Base-by-base conservation (phyloP, 78 protist genomes). In the Capsaspora owczarzaki region DNA sequence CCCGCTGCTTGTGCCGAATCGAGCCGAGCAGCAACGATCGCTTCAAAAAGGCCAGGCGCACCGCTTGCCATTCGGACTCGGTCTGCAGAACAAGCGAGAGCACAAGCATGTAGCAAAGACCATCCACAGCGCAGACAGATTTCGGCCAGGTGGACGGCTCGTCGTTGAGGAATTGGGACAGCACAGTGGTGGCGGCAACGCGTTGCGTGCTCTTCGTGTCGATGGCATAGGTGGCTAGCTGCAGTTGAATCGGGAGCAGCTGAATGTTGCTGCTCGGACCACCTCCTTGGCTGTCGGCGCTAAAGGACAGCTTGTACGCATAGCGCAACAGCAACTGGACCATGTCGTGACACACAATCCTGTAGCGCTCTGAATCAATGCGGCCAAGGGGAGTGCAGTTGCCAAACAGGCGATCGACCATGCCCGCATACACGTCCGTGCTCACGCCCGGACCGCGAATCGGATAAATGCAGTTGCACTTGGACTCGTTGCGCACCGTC, bases 391-490 rank as follows among this genome's bases (percentile, higher is more conserved):
- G 33, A 27, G 56, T 69, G 33, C 84, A 56, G 35, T 29, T 68
- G 20, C 4, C 37, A 80, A 79, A 84, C 41, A 71, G 84, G 63
- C 78, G 63, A 19, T 84, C 86, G 35, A 77, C 78, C 53, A 49
- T 53, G 37, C 71, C 71, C 31, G 66, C 49, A 46, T 82, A 88
- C 70, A 79, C 35, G 44, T 63, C 84, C 23, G 47, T 33, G 37
- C 76, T 68, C 42, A 82, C 80, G 53, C 66, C 53, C 41, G 83
- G 84, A 16, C 90, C 90, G 33, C 37, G 42, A 38, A 93, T 22
- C 3, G 96, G 96, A 40, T 86, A 53, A 27, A 93, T 38, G 61
- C 74, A 76, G 88, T 93, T 93, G 85, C 94, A 88, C 47, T 70
- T 79, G 22, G 91, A 78, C 41, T 85, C 82, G 85, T 93, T 93